Base-by-base conservation (phyloP, 2,329 filamentous ascomycete species). In the Hypomyces perniciosus region DNA sequence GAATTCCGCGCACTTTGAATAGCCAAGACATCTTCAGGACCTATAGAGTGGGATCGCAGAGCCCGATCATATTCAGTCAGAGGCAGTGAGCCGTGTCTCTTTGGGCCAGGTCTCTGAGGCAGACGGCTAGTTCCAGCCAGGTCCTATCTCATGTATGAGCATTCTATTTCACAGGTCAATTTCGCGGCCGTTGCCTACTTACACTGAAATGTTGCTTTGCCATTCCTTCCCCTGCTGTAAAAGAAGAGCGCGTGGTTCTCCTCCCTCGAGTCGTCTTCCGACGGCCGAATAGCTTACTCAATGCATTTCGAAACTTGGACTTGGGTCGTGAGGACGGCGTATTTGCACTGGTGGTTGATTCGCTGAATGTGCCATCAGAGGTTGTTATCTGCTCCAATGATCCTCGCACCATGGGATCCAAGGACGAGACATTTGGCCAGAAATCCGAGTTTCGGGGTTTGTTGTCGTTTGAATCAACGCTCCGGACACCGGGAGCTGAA, bases 61-160 rank as follows among this genome's bases (percentile, higher is more conserved):
- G 81, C 81, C 40, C 77, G 73, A 54, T 82, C 79, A 54, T 76
- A 81, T 58, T 85, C 81, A 42, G 76, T 80, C 46, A 84, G 73
- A 7, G 81, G 81, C 31, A 83, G 59, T 5, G 82, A 84, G 4
- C 73, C 72, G 6, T 81, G 80, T 50, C 80, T 76, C 59, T 82
- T 79, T 13, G 72, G 66, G 54, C 73, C 73, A 46, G 54, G 57
- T 45, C 57, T 55, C 61, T 67, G 54, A 56, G 66, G 48, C 69
- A 62, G 39, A 65, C 68, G 44, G 65, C 65, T 31, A 68, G 70
- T 56, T 72, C 72, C 73, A 74, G 54, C 55, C 4, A 56, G 54
- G 37, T 63, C 62, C 44, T 62, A 57, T 38, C 54, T 54, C 27
- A 56, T 54, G 37, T 35, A 44, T 58, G 33, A 54, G 52, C 37